Evolutionary conservation across 192 early-diverging fungal genomes (phyloP).

Genomic region (Linnemannia schmuckeri): DNA sequence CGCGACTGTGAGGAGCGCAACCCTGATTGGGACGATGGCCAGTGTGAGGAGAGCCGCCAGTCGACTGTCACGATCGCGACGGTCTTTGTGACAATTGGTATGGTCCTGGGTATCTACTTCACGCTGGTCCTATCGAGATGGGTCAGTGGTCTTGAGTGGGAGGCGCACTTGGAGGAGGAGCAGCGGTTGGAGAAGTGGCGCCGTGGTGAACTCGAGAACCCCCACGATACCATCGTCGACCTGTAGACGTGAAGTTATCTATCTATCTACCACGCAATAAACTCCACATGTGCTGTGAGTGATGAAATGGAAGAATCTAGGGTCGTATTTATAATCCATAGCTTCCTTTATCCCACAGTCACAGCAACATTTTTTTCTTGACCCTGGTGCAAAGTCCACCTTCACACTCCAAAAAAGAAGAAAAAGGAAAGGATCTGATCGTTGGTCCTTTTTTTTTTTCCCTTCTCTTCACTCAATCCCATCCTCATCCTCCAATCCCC

Average conservation of each 20-base stretch:
- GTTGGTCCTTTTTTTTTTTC: background rate
- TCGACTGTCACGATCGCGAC: constrained; percentile 18
- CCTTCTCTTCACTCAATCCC: constrained; percentile 10
- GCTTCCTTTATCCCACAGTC: background rate
- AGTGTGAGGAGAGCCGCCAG: constrained; percentile 34
- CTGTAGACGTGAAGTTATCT: background rate
- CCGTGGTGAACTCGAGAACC: constrained; percentile 30
- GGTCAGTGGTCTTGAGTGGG: constrained; percentile 39
- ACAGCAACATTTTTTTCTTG: constrained; percentile 6
- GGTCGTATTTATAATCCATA: background rate
- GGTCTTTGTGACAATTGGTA: constrained; percentile 17
- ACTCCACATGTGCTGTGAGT: background rate
- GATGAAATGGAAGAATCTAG: constrained; percentile 2
- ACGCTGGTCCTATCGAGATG: constrained; percentile 37
- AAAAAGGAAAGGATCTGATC: constrained; percentile 23
- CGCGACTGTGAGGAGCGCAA: constrained; percentile 7
- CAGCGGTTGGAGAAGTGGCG: constrained; percentile 35
- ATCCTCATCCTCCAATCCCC: background rate
- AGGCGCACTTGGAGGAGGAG: constrained; percentile 40
- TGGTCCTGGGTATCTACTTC: constrained; percentile 36
- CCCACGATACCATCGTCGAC: background rate
- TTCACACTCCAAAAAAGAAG: background rate
- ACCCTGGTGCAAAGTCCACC: background rate
- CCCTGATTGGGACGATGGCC: background rate
- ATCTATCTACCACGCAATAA: background rate